Conservation (phyloP, 441 rosid genomes). For the Francoa sonchifolia region DNA sequence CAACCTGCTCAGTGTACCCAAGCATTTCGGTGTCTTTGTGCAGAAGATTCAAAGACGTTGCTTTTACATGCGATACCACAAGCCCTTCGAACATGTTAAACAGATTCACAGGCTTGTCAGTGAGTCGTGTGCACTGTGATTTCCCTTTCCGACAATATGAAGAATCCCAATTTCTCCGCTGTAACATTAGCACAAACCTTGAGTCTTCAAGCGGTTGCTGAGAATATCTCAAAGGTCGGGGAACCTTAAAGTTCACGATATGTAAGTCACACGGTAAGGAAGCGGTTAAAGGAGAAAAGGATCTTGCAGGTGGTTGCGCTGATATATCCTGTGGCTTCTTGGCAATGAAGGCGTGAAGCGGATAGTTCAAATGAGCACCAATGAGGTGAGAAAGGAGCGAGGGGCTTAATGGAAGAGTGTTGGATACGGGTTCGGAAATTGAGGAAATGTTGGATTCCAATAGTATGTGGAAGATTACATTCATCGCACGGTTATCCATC, state of each 20-base stretch:
- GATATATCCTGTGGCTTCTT: conserved; percentile 62
- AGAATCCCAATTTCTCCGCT: conserved; percentile 66
- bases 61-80: conserved; percentile 36
- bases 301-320: conserved; percentile 31
- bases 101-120: conserved; percentile 55
- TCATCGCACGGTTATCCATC: conserved; percentile 80
- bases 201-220: conserved; percentile 41
- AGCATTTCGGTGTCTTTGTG: conserved; percentile 68
- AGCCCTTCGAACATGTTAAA: conserved; percentile 68
- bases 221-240: conserved; percentile 57
- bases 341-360: conserved; percentile 66
- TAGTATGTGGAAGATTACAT: conserved; percentile 62
- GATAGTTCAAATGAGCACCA: conserved; percentile 75
- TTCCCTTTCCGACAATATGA: conserved; percentile 56
- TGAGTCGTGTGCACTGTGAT: conserved; percentile 44
- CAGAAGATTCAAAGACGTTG: conserved; percentile 80
- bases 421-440: conserved; percentile 27
- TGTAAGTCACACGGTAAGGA: conserved; percentile 84
- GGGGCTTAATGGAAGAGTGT: conserved; percentile 47
- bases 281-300: conserved; percentile 65
- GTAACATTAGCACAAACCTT: conserved; percentile 59
- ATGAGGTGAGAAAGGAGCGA: conserved; percentile 71
- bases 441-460: conserved; percentile 58
- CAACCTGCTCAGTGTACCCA: conserved; percentile 52
- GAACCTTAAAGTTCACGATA: conserved; percentile 74